Base-by-base conservation (phyloP, 2,329 filamentous ascomycete genomes). In the Tolypocladium sp. region DNA sequence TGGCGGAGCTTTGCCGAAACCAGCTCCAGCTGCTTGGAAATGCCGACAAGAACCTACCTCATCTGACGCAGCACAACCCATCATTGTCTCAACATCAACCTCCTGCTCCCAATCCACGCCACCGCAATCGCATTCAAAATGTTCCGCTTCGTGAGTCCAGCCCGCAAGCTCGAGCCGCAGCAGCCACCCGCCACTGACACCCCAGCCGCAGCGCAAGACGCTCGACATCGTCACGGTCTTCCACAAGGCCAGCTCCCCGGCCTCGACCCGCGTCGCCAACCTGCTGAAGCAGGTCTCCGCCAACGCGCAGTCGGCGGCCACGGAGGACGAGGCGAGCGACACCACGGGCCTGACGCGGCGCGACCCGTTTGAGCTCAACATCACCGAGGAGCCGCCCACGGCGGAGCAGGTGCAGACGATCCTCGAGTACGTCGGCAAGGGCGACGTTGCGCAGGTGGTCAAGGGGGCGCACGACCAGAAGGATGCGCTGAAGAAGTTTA, bases 171-270 rank as follows among this genome's bases (percentile, higher is more conserved):
- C 22, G 46, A 6, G 10, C 10, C 37, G 25, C 4, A 33, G 37
- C 46, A n/a, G n/a, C 22, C 30, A 4, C 30, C 55, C 60, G 61
- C 56, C 57, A 56, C 67, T 69, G 57, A 69, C 58, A 7, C 46
- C 49, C 49, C 30, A 17, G 49, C 37, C 57, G 35, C 69, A 92
- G 89, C 84, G 81, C 76, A 92, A 91, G 81, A 83, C 88, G 65
- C 83, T 90, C 74, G 92, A 97, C 79, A 90, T 96, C 65, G 85
- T 97, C 72, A 97, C 93, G 62, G 87, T 99, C 79, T 99, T 97
- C 82, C 92, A 97, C 83, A 90, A 90, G 74, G 84, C 93, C 60
- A 82, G 81, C 67, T 83, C 84, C 58, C 83, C 88, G 27, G 81
- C 88, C 63, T 97, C 92, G 4, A 79, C 84, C 56, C 85, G 88